These are phyloP conservation scores for Phylloporus sp. DNA, from an alignment of 768 basidiomycete genomes.

Conservation along the genomic window DNA sequence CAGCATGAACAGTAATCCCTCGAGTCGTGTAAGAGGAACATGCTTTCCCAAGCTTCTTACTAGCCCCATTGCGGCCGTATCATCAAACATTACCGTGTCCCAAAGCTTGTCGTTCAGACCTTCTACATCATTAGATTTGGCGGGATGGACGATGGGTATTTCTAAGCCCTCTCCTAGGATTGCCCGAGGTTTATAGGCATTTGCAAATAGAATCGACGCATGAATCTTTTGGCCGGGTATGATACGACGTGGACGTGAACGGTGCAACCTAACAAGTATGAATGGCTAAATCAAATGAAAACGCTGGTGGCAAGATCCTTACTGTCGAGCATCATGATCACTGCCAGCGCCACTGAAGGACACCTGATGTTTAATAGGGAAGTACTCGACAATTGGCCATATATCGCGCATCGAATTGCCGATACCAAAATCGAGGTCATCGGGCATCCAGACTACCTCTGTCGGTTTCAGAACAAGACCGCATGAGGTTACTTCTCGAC, in stretches of 20 bases:
- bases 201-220: constrained; percentile 19
- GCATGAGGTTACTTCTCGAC: constrained; percentile 22
- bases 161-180: constrained; percentile 21
- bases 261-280: constrained; percentile 8
- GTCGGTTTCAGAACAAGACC: constrained; percentile 26
- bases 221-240: constrained; percentile 27
- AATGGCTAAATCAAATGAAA: background rate
- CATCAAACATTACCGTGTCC: constrained; percentile 20
- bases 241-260: constrained; percentile 20
- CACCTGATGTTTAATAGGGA: constrained; percentile 23
- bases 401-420: constrained; percentile 14
- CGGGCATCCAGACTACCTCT: constrained; percentile 24
- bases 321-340: constrained; percentile 15
- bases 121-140: background rate
- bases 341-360: constrained; percentile 17
- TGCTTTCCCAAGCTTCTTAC: constrained; percentile 9
- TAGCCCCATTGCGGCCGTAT: constrained; percentile 11
- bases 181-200: constrained; percentile 14
- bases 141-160: constrained; percentile 9
- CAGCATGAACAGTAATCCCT: constrained; percentile 18
- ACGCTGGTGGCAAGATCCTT: background rate
- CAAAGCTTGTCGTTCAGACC: constrained; percentile 9
- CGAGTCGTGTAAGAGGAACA: constrained; percentile 11
- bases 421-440: constrained; percentile 21
- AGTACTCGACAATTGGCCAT: constrained; percentile 15